Evolutionary conservation across 2,329 filamentous ascomycete species (phyloP).

Genomic region (Thermomyces lanuginosus): DNA sequence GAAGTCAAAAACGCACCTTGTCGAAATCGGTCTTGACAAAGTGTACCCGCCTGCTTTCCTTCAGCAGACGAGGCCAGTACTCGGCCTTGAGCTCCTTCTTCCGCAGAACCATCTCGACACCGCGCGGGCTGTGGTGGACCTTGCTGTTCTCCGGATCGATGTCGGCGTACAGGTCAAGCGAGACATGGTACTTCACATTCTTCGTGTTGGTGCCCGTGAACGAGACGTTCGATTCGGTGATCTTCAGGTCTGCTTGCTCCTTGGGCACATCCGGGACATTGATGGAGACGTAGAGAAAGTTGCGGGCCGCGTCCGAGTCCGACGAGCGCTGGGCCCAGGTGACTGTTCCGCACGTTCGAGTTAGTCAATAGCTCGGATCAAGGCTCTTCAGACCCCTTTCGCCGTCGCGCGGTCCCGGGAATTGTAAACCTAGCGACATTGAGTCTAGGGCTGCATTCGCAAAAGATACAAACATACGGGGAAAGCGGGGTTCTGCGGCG

Average conservation of each 20-base stretch:
- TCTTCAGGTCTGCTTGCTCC: conserved; percentile 61
- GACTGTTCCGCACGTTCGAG: conserved; percentile 49
- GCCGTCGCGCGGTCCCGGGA: too few relatives aligned
- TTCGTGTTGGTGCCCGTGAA: conserved; percentile 77
- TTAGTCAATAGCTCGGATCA: too few relatives aligned
- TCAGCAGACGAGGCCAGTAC: conserved; percentile 90
- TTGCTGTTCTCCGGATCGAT: conserved; percentile 76
- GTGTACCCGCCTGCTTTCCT: conserved; percentile 76
- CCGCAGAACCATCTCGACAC: conserved; percentile 75
- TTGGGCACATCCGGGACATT: conserved; percentile 68
- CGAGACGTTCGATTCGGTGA: conserved; percentile 58
- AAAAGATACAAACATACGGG: too few relatives aligned
- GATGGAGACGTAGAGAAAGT: conserved; percentile 90
- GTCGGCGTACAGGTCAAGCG: conserved; percentile 76
- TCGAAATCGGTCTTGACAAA: conserved; percentile 98
- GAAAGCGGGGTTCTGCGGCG: too few relatives aligned
- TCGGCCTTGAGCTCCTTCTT: conserved; percentile 94
- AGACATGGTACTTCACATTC: conserved; percentile 73
- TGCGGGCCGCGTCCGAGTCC: conserved; percentile 61
- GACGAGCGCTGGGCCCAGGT: conserved; percentile 97
- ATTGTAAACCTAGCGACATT: too few relatives aligned
- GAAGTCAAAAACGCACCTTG: conserved; percentile 43
- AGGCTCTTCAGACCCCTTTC: too few relatives aligned
- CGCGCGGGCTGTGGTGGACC: conserved; percentile 73
- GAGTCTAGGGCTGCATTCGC: too few relatives aligned